A percentile compares a stretch with the other conserved stretches of the same genome.
These are phyloP conservation scores for Hypoxylon sp. DNA, from an alignment of 2,329 filamentous ascomycete species.

Conservation along the genomic window DNA sequence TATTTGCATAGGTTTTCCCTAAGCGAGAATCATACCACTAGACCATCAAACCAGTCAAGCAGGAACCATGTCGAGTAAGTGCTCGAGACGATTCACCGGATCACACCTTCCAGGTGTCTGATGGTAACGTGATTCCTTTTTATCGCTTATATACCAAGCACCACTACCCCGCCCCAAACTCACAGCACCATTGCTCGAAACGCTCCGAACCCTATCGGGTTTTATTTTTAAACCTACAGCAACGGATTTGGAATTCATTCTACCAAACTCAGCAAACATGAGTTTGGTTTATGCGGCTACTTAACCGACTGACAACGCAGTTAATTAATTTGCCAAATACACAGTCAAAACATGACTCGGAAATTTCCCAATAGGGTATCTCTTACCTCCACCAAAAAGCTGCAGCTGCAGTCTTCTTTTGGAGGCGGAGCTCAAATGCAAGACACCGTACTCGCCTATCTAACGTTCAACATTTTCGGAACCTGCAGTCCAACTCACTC, in stretches of 20 bases:
- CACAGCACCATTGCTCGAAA: background rate
- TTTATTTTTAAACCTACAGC: slow-evolving; percentile 41
- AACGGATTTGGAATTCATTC: slow-evolving; percentile 18
- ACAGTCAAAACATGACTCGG: background rate
- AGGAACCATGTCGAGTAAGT: background rate
- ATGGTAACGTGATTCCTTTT: background rate
- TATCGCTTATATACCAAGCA: background rate
- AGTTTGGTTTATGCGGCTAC: slow-evolving; percentile 15
- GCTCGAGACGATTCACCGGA: background rate
- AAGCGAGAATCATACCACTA: slow-evolving; percentile 28
- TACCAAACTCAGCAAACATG: background rate
- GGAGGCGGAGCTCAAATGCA: background rate
- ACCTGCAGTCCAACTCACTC: background rate
- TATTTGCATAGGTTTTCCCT: slow-evolving; percentile 19
- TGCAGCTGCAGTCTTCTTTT: background rate
- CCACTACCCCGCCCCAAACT: background rate
- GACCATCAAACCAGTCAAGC: slow-evolving; percentile 9
- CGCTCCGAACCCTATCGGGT: slow-evolving; percentile 17
- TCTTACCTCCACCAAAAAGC: slow-evolving; percentile 18
- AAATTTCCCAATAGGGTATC: slow-evolving; percentile 35
- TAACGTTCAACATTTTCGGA: slow-evolving; percentile 2
- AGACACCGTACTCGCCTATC: background rate
- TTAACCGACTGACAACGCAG: slow-evolving; percentile 12
- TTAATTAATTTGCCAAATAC: slow-evolving; percentile 2
- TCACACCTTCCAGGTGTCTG: background rate